Base-by-base conservation (phyloP, 2,329 filamentous ascomycete species). In the Diaporthe citrichinensis region DNA sequence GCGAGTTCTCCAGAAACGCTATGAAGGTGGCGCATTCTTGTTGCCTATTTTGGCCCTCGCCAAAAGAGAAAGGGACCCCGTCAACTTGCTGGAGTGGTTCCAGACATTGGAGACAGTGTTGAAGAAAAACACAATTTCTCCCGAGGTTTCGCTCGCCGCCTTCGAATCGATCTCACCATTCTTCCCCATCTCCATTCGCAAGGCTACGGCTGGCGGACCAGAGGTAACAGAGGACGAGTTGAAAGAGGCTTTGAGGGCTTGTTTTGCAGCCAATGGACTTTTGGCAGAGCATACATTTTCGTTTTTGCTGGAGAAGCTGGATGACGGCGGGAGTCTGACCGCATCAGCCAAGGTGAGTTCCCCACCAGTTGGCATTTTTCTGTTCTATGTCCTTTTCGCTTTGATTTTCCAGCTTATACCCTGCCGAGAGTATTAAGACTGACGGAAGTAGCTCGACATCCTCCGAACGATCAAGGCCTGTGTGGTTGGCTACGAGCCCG, bases 151-250 rank as follows among this genome's bases (percentile, higher is more conserved):
- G 12, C 86, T 87, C 44, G 86, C 88, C 73, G 84, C 90, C 2
- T 92, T 91, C 80, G 87, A 86, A 73, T 82, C 86, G 1, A 91
- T 90, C 81, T 91, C 90, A 20, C 88, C 88, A 41, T 92, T 92
- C 80, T 92, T 91, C 77, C 90, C 90, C 23, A 92, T 92, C 73
- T 90, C 89, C 0, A 82, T 92, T 58, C 85, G 89, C 39, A 86
- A 86, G 73, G 87, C 89, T 0, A 86, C 88, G 34, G 87, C 87
- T 7, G 83, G 86, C 0, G 84, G 85, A 46, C 69, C 62, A 7
- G 85, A 86, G 8, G 86, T 91, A 53, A 91, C 90, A 1, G 88
- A 89, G 8, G 89, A 91, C 49, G 86, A 90, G 65, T 82, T 92
- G 39, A 92, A 92, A 80, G 78, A 83, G 4, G 86, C 87, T 6